Percentiles rank a stretch among this genome's conserved stretches.
Conservation (phyloP, 2,329 filamentous ascomycete genomes). For the Aspergillus puulaauensis region DNA sequence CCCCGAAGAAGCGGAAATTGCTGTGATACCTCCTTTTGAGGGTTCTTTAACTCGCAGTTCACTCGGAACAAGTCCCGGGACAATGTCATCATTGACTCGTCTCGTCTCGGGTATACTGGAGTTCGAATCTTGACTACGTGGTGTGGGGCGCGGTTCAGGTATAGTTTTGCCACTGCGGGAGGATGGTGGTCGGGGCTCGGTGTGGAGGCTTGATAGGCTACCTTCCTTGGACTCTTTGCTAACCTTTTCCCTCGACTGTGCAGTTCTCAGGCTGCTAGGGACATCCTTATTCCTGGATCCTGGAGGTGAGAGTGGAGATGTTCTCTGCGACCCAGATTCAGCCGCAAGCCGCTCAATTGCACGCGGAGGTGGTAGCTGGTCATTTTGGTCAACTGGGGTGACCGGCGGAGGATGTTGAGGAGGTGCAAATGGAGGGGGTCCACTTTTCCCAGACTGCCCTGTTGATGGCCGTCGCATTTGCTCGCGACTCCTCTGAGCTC, state of each 20-base stretch:
- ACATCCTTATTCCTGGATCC: constrained; percentile 27
- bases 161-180: constrained; percentile 28
- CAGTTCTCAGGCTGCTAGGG: constrained; percentile 15
- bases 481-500: constrained; percentile 40
- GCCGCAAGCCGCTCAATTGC: constrained; percentile 22
- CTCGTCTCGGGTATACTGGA: constrained; percentile 19
- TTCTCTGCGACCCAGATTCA: constrained; percentile 18
- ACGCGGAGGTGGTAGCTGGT: constrained; percentile 25
- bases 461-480: constrained; percentile 39
- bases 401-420: constrained; percentile 26
- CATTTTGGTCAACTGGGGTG: constrained; percentile 21
- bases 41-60: constrained; percentile 31
- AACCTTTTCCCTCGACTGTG: constrained; percentile 11
- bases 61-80: constrained; percentile 25
- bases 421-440: constrained; percentile 31
- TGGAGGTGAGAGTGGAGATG: constrained; percentile 13
- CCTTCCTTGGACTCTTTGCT: constrained; percentile 20
- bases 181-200: constrained; percentile 25
- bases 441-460: constrained; percentile 33
- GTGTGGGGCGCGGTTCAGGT: constrained; percentile 19
- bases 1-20: constrained; percentile 36
- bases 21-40: constrained; percentile 29
- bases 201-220: constrained; percentile 20
- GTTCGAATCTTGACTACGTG: constrained; percentile 19
- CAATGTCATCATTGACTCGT: constrained; percentile 27